These are phyloP conservation scores for Didymella exigua DNA, from an alignment of 2,329 filamentous ascomycete species.

Conservation along the genomic window DNA sequence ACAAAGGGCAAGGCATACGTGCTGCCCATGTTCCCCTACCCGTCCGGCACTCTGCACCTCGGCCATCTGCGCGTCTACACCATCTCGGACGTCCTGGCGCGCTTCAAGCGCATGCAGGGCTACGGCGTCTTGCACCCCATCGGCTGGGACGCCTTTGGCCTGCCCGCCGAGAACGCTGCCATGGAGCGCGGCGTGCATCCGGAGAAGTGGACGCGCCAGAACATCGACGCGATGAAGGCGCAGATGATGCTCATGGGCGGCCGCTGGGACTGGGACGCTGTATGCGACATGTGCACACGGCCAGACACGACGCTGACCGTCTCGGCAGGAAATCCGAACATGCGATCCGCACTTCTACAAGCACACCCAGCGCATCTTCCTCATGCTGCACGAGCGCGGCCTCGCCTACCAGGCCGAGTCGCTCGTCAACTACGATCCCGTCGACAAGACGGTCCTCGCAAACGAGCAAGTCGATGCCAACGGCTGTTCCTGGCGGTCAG, in stretches of 20 bases:
- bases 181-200: conserved; percentile 81
- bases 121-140: conserved; percentile 82
- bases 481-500: conserved; percentile 85
- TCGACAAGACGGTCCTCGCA: conserved; percentile 86
- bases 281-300: conserved; percentile 46
- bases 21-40: conserved; percentile 92
- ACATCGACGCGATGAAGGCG: conserved; percentile 83
- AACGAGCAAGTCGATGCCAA: conserved; percentile 93
- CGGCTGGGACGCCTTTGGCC: conserved; percentile 91
- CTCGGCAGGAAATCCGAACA: conserved; percentile 75
- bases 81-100: conserved; percentile 82
- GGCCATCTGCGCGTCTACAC: conserved; percentile 89
- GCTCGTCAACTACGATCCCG: conserved; percentile 86
- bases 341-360: conserved; percentile 87
- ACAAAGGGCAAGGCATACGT: conserved; percentile 65
- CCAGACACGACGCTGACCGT: conserved; percentile 7
- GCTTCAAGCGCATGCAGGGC: conserved; percentile 76
- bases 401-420: conserved; percentile 84
- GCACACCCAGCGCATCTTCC: conserved; percentile 85
- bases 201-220: conserved; percentile 76
- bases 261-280: conserved; percentile 80
- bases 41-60: conserved; percentile 83
- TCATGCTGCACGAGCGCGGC: conserved; percentile 74
- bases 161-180: conserved; percentile 90
- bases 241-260: conserved; percentile 81